Conservation (phyloP, 768 basidiomycete genomes). For the Sporobolomyces phaffii region DNA sequence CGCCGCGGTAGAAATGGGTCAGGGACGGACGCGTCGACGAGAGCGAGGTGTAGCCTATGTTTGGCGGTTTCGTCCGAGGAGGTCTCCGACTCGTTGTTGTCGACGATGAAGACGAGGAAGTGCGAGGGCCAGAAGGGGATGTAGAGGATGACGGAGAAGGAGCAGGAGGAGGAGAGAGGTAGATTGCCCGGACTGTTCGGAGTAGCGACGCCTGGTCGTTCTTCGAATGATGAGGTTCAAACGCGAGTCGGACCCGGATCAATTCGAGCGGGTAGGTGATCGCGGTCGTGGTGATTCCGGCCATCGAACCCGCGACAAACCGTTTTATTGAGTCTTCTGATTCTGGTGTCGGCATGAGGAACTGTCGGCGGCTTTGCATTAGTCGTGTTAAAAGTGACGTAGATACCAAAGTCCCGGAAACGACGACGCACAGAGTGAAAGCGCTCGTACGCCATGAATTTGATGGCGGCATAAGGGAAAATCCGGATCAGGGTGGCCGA, state of each 20-base stretch:
- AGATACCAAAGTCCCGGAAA: not conserved
- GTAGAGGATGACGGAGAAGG: constrained; percentile 39
- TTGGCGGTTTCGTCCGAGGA: constrained; percentile 11
- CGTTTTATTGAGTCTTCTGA: constrained; percentile 70
- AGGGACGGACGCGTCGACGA: constrained; percentile 60
- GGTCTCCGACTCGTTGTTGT: not conserved
- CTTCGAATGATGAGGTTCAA: constrained; percentile 60
- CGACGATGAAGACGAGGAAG: constrained; percentile 38
- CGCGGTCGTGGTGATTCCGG: constrained; percentile 80
- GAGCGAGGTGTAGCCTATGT: constrained; percentile 34
- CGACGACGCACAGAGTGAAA: constrained; percentile 60
- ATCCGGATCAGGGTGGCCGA: constrained; percentile 88
- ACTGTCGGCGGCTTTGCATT: constrained; percentile 48
- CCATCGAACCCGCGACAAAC: constrained; percentile 78
- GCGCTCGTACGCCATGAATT: constrained; percentile 93
- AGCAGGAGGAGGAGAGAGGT: constrained; percentile 54
- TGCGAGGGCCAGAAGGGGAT: constrained; percentile 10
- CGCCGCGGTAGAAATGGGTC: constrained; percentile 94
- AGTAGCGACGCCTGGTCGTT: constrained; percentile 52
- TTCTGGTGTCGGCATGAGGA: constrained; percentile 75
- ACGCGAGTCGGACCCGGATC: constrained; percentile 91
- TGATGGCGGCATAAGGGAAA: constrained; percentile 94
- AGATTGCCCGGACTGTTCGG: constrained; percentile 55
- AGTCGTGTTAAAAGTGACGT: not conserved
- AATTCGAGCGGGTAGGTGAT: constrained; percentile 94